These are phyloP conservation scores for Suhomyces kunorum DNA, from an alignment of 1,139 yeast genomes.

Conservation along the genomic window DNA sequence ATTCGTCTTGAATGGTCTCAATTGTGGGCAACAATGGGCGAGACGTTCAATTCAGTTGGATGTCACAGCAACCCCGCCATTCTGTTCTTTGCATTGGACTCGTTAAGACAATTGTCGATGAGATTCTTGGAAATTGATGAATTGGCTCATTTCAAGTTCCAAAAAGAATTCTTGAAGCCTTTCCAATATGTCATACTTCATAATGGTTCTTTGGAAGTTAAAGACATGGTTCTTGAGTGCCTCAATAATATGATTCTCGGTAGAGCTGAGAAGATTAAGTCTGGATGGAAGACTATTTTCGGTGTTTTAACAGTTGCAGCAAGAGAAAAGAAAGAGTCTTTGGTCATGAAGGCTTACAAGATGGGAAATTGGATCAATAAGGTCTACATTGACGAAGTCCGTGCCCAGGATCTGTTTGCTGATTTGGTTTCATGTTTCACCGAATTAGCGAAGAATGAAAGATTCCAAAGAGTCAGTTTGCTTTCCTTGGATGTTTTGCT, in stretches of 20 bases:
- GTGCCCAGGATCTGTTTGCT: conserved; percentile 72
- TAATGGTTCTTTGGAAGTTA: conserved; percentile 69
- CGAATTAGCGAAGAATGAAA: conserved; percentile 79
- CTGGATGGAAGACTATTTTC: conserved; percentile 95
- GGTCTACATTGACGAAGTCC: conserved; percentile 63
- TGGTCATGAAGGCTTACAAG: conserved; percentile 64
- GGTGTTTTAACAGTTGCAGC: conserved; percentile 73
- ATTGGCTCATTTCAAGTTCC: conserved; percentile 92
- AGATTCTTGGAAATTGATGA: conserved; percentile 93
- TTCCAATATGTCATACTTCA: conserved; percentile 77
- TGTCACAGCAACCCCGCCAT: conserved; percentile 75
- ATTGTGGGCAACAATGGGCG: conserved; percentile 92
- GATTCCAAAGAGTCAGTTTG: conserved; percentile 77
- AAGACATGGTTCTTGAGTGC: conserved; percentile 90
- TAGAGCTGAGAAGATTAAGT: conserved; percentile 71
- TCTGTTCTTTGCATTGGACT: conserved; percentile 89
- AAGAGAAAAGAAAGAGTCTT: conserved; percentile 51
- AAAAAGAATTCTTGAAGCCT: conserved; percentile 89
- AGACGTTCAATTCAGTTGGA: conserved; percentile 82
- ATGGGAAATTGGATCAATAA: conserved; percentile 64
- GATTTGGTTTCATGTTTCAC: conserved; percentile 77
- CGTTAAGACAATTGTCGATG: conserved; percentile 88
- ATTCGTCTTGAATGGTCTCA: conserved; percentile 97
- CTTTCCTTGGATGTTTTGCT: conserved; percentile 79
- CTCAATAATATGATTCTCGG: conserved; percentile 81